These are phyloP conservation scores for Porcisia hertigi DNA, from an alignment of 208 protist genomes.

Conservation along the genomic window DNA sequence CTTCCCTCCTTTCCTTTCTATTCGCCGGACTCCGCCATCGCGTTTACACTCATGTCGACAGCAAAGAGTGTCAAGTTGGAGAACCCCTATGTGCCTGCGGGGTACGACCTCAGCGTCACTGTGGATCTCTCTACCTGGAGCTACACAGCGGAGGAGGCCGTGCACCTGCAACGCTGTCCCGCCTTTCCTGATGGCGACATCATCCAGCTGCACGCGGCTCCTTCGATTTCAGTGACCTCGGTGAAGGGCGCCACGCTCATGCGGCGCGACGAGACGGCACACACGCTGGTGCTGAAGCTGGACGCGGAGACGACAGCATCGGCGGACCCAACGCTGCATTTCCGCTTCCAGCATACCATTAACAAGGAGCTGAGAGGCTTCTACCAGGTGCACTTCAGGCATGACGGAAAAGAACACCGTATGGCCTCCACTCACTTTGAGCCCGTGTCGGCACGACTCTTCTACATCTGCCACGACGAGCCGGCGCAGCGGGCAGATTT, in stretches of 20 bases:
- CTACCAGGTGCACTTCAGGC: constrained; percentile 80
- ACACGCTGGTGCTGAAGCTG: constrained; percentile 68
- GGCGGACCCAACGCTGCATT: constrained; percentile 60
- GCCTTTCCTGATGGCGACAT: constrained; percentile 27
- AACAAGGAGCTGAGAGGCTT: constrained; percentile 92
- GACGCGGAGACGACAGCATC: constrained; percentile 40
- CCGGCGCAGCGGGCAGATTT: constrained; percentile 96
- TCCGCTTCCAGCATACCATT: constrained; percentile 83
- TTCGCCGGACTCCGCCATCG: background rate
- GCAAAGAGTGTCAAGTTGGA: constrained; percentile 58
- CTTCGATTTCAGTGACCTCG: constrained; percentile 52
- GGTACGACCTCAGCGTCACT: constrained; percentile 67
- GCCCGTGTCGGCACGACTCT: constrained; percentile 91
- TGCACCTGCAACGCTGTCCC: constrained; percentile 49
- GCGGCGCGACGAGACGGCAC: constrained; percentile 40
- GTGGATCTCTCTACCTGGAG: constrained; percentile 77
- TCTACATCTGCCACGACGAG: constrained; percentile 98
- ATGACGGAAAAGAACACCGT: constrained; percentile 75
- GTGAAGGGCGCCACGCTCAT: constrained; percentile 58
- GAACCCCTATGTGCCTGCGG: constrained; percentile 74
- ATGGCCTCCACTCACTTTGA: constrained; percentile 97
- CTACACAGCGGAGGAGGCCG: constrained; percentile 67
- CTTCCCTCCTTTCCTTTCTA: background rate
- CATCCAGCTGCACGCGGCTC: constrained; percentile 72
- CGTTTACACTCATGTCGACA: background rate